Conservation (phyloP, 2,329 filamentous ascomycete genomes). For the Pseudopithomyces maydicus region DNA sequence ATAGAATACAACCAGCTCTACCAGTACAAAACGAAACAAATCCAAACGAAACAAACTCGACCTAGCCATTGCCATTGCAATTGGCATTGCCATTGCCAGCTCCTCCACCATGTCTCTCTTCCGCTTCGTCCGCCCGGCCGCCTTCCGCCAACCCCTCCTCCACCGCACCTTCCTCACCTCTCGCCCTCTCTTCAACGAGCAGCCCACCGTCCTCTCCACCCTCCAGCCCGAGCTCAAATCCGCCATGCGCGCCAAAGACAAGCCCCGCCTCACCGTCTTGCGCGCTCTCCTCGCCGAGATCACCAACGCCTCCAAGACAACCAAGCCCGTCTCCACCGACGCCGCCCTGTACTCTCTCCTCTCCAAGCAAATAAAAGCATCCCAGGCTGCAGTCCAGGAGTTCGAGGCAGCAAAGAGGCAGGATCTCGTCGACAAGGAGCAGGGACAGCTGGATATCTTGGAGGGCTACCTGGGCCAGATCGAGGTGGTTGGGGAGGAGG, state of each 20-base stretch:
- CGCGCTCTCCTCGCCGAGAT: constrained; percentile 71
- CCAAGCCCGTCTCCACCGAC: constrained; percentile 71
- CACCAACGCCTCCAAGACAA: constrained; percentile 76
- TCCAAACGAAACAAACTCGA: background rate
- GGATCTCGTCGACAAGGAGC: constrained; percentile 74
- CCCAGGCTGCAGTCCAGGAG: constrained; percentile 65
- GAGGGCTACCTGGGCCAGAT: constrained; percentile 68
- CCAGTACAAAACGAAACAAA: background rate
- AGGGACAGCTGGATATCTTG: constrained; percentile 67
- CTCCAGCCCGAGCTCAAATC: constrained; percentile 54
- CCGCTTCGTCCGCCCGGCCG: constrained; percentile 23
- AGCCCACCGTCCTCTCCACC: constrained; percentile 46
- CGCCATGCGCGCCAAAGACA: constrained; percentile 56
- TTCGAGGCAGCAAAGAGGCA: constrained; percentile 67
- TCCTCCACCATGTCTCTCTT: constrained; percentile 31
- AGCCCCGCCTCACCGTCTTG: constrained; percentile 68
- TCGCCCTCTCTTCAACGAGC: constrained; percentile 20
- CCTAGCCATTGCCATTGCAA: background rate
- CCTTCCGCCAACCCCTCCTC: constrained; percentile 22
- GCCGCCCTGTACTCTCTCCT: constrained; percentile 71
- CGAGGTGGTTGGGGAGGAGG: constrained; percentile 61
- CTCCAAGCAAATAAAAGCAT: constrained; percentile 64
- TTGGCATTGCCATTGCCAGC: too few relatives aligned
- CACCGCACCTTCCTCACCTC: constrained; percentile 28
- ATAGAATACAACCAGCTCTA: too few relatives aligned